Evolutionary conservation across 306 rosid species (phyloP).

Genomic region (Quillaja saponaria): DNA sequence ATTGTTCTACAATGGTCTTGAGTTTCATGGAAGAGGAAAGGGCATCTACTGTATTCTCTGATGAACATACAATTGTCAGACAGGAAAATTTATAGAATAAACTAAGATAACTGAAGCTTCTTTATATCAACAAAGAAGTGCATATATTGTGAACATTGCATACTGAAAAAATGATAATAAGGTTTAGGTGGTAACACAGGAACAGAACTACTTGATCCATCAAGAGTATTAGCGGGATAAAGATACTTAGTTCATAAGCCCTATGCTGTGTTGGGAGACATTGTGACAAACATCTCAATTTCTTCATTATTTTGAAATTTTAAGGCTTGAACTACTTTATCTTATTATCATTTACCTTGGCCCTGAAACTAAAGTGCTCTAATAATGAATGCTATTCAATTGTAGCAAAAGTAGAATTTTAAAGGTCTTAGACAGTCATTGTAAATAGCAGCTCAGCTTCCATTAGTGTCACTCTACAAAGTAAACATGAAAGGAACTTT

Average conservation of each 20-base stretch:
- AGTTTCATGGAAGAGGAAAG: neutral
- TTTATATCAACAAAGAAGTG: no score
- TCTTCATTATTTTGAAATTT: neutral
- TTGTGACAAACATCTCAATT: neutral
- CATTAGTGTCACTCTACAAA: no score
- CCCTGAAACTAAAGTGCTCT: no score
- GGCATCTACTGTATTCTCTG: neutral
- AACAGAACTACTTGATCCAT: neutral
- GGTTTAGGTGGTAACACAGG: neutral
- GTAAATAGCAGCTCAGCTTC: slow-evolving; percentile 15
- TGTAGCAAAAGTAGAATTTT: neutral
- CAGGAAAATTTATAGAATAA: no score
- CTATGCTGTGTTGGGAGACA: no score
- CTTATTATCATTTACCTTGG: neutral
- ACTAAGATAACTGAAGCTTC: no score
- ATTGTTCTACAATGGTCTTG: neutral
- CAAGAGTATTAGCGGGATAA: no score
- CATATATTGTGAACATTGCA: no score
- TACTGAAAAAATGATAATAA: neutral
- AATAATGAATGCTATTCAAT: neutral
- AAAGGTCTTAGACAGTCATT: neutral
- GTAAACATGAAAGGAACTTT: no score
- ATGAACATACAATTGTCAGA: neutral
- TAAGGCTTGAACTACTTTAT: neutral
- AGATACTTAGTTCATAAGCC: no score